phyloP scores from a whole-genome alignment of 495 filamentous ascomycete species.

The Venustampulla echinocandica region DNA sequence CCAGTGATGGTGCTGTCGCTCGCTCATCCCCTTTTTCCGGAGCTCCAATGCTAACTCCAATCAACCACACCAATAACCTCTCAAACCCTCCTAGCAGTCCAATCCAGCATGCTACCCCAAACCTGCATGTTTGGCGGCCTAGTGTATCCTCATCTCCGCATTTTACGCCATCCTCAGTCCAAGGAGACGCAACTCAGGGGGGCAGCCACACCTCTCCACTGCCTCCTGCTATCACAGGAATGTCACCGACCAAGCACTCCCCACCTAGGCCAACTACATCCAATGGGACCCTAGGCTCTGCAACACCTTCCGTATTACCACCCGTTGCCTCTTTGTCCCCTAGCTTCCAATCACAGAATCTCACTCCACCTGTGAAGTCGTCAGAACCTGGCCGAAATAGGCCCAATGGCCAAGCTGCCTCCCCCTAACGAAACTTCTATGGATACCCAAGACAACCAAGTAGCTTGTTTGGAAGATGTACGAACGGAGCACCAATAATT shows the following conservation, averaged over 20 bases:
- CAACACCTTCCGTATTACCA: conserved; percentile 37
- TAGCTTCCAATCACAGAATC: conserved; percentile 38
- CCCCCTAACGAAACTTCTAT: background rate
- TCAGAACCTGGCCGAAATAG: conserved; percentile 25
- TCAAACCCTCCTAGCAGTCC: conserved; percentile 14
- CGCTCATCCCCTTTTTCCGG: conserved; percentile 15
- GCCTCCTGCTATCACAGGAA: conserved; percentile 50
- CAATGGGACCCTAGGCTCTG: conserved; percentile 18
- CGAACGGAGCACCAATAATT: too few species aligned
- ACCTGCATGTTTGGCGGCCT: conserved; percentile 1
- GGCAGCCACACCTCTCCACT: conserved; percentile 26
- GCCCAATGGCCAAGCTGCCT: conserved; percentile 9
- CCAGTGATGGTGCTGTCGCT: conserved; percentile 8
- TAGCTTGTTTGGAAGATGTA: too few species aligned
- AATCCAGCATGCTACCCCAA: conserved; percentile 1
- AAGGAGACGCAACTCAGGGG: background rate
- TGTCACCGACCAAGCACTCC: conserved; percentile 71
- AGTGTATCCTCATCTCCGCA: background rate
- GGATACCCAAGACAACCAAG: background rate
- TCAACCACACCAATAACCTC: conserved; percentile 3
- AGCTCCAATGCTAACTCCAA: conserved; percentile 17
- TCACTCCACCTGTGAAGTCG: conserved; percentile 41
- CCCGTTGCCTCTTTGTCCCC: conserved; percentile 44
- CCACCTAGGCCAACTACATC: conserved; percentile 27
- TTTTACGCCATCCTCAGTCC: background rate